Base-by-base conservation (phyloP, 768 basidiomycete species). In the Amylocystis lapponica region DNA sequence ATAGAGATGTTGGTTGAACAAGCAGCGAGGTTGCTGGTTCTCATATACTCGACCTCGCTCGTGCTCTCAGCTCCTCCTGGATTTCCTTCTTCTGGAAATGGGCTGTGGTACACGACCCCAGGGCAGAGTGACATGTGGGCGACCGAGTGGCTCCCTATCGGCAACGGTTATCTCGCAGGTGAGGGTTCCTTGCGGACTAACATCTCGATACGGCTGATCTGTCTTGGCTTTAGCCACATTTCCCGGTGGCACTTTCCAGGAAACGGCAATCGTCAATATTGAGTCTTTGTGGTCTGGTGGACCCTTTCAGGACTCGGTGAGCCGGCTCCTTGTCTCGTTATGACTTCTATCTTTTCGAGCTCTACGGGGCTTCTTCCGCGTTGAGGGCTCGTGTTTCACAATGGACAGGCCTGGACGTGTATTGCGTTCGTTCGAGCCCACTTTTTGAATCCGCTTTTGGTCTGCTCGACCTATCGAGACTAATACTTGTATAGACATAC, bases 251-350 rank as follows among this genome's bases (percentile, higher is more conserved):
- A 76, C 78, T 1, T 52, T 58, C 3, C 71, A 75, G 30, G 85
- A 87, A 59, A 65, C 65, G 13, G 78, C 72, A 9, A 81, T 82
- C 48, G 64, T 88, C 21, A 87, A 88, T 55, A 80, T 88, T 35
- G 85, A 88, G 54, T 79, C 80, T 12, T 64, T 88, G 8, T 87
- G 86, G 85, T 72, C 78, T 16, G 85, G 85, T 16, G 85, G 85
- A 3, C 80, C 83, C 7, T 83, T 83, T 48, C 69, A 75, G 36
- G 77, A 83, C 53, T 70, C 74, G 9, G 83, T 84, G 55, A 23
- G 70, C 52, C 33, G 11, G 17, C 14, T 16, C 16, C n/a, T 27
- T 35, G 8, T 37, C 22, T 23, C 36, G 39, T 30, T n/a, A n/a
- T n/a, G n/a, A n/a, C n/a, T n/a, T n/a, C n/a, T n/a, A n/a, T n/a